Conservation (phyloP, 306 rosid genomes). For the Vigna nakashimae region DNA sequence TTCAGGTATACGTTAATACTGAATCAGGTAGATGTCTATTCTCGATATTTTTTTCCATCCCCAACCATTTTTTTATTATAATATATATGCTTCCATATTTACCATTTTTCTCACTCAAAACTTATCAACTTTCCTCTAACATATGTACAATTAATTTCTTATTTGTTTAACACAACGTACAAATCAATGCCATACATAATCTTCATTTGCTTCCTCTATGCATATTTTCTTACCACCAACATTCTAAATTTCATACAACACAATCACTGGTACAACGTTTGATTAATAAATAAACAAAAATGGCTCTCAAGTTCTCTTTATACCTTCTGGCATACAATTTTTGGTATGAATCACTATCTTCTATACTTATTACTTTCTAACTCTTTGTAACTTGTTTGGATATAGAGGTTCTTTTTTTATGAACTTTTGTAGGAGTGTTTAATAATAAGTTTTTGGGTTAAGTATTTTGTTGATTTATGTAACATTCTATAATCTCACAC, state of each 20-base stretch:
- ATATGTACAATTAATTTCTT: neutral
- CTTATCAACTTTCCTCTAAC: conserved; percentile 2
- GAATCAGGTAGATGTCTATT: conserved; percentile 74
- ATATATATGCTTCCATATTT: conserved; percentile 5
- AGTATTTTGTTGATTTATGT: too few species aligned
- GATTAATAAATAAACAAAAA: too few species aligned
- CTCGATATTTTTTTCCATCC: conserved; percentile 22
- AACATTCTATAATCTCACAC: too few species aligned
- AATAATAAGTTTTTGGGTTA: too few species aligned
- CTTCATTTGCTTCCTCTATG: neutral
- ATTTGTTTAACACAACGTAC: conserved; percentile 7
- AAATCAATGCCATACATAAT: neutral
- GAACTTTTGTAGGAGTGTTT: neutral
- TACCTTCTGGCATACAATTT: neutral
- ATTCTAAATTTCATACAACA: neutral
- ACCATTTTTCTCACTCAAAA: neutral
- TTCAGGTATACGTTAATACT: conserved; percentile 70
- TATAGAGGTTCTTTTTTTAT: neutral
- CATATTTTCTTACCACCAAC: conserved; percentile 13
- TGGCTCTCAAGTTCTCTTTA: neutral
- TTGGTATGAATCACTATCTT: neutral
- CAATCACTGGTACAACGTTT: too few species aligned
- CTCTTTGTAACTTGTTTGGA: neutral
- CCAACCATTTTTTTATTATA: too few species aligned
- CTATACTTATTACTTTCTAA: neutral